A percentile compares a stretch with the other conserved stretches of the same genome.
phyloP scores from a whole-genome alignment of 352 stramenopile genomes.

The Halophytophthora polymorphica region DNA sequence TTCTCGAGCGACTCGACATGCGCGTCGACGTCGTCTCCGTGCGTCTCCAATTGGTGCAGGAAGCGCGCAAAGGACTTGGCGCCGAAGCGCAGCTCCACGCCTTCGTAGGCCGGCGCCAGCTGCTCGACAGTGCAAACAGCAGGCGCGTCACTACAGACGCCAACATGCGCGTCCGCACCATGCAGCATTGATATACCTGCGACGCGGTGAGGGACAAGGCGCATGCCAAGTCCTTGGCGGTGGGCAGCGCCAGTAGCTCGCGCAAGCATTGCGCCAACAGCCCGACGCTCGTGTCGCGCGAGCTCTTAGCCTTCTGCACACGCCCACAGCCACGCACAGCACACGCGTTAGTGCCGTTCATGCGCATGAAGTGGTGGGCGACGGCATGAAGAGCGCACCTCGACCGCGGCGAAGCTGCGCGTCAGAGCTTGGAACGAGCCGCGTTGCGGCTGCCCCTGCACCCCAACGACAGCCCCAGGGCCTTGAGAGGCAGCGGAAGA shows the following conservation, averaged over 20 bases:
- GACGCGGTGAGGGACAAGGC: conserved; percentile 71
- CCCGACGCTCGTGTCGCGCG: conserved; percentile 45
- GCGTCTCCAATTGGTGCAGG: conserved; percentile 35
- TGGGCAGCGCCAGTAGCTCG: conserved; percentile 30
- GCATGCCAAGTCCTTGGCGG: conserved; percentile 32
- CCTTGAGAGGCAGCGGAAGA: no score
- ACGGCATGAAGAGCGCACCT: conserved; percentile 24
- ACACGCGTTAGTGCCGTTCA: neutral
- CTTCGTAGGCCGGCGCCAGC: conserved; percentile 64
- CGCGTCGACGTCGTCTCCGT: conserved; percentile 6
- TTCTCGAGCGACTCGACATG: conserved; percentile 21
- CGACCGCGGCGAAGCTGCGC: conserved; percentile 46
- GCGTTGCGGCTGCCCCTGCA: neutral
- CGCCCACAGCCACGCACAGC: neutral
- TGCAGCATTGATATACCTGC: conserved; percentile 22
- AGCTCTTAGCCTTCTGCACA: conserved; percentile 45
- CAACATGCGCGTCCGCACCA: no score
- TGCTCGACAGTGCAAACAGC: conserved; percentile 15
- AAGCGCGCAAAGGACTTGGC: conserved; percentile 60
- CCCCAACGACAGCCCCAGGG: neutral
- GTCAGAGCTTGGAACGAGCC: conserved; percentile 43
- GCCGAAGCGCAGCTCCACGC: conserved; percentile 72
- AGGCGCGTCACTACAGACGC: conserved; percentile 1
- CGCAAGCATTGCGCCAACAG: conserved; percentile 47
- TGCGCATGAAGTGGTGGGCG: neutral